Percentiles rank a stretch among this genome's conserved stretches.
Conservation (phyloP, 2,329 filamentous ascomycete genomes). For the Metarhizium anisopliae region DNA sequence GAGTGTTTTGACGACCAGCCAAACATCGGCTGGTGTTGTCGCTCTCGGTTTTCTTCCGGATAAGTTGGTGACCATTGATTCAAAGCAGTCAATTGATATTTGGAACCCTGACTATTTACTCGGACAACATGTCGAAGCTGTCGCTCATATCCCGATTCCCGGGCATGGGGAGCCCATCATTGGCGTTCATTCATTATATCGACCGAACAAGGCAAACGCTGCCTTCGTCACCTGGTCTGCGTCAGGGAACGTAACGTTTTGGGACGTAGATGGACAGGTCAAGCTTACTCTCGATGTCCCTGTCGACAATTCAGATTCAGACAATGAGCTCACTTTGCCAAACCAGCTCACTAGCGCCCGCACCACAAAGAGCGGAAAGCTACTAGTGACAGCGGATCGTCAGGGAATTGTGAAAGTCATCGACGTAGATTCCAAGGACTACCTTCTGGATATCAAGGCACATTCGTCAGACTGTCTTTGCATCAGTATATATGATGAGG, state of each 20-base stretch:
- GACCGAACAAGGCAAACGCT: conserved; percentile 51
- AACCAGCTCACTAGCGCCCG: conserved; percentile 54
- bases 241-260: conserved; percentile 72
- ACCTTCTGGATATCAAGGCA: conserved; percentile 67
- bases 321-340: conserved; percentile 39
- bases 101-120: conserved; percentile 40
- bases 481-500: conserved; percentile 61
- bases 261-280: conserved; percentile 65
- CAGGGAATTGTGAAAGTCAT: conserved; percentile 72
- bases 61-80: conserved; percentile 67
- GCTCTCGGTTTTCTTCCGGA: conserved; percentile 61
- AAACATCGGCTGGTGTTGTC: conserved; percentile 40
- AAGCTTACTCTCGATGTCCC: conserved; percentile 56
- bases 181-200: conserved; percentile 60
- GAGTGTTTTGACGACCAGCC: conserved; percentile 28
- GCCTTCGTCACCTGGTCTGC: conserved; percentile 86
- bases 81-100: conserved; percentile 65
- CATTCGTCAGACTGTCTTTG: conserved; percentile 80
- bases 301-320: conserved; percentile 52
- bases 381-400: conserved; percentile 77
- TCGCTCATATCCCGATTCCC: conserved; percentile 46
- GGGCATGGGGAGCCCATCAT: conserved; percentile 58
- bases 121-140: conserved; percentile 25
- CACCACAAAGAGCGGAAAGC: conserved; percentile 50
- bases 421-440: conserved; percentile 51